phyloP scores from a whole-genome alignment of 169 alveolate genomes.

The Plasmodium cynomolgi region DNA sequence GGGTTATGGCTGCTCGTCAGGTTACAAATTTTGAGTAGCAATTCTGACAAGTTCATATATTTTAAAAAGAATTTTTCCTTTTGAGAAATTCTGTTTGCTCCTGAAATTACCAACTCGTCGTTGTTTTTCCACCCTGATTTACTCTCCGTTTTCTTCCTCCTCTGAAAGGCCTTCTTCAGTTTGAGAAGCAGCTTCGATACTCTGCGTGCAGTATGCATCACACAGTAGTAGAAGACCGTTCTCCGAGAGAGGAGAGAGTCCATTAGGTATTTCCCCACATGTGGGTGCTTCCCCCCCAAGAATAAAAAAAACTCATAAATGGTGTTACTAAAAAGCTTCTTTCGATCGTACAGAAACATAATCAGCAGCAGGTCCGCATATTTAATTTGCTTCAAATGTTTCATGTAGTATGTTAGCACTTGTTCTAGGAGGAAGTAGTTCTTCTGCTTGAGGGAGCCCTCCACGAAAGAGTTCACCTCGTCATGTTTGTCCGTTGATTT shows the following conservation, averaged over 20 bases:
- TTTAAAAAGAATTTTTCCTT: conserved; percentile 19
- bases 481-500: background rate
- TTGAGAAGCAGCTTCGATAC: background rate
- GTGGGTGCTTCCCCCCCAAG: conserved; percentile 19
- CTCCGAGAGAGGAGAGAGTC: background rate
- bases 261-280: conserved; percentile 1
- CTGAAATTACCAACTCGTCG: background rate
- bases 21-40: background rate
- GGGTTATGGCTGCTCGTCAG: background rate
- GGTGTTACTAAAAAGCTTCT: conserved; percentile 4
- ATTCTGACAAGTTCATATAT: background rate
- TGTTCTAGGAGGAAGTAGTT: conserved; percentile 49
- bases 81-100: background rate
- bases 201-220: background rate
- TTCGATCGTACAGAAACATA: conserved; percentile 27
- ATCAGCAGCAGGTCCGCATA: conserved; percentile 30
- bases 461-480: conserved; percentile 8
- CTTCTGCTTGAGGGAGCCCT: background rate
- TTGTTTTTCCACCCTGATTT: background rate
- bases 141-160: background rate
- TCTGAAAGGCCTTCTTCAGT: background rate
- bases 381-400: conserved; percentile 37
- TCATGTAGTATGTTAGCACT: conserved; percentile 10
- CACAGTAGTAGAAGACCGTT: conserved; percentile 4
- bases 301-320: conserved; percentile 44